Percentiles rank a stretch among this genome's conserved stretches.
Evolutionary conservation across 2,329 filamentous ascomycete genomes (phyloP).

Genomic region (Sporothrix pseudoabietina): DNA sequence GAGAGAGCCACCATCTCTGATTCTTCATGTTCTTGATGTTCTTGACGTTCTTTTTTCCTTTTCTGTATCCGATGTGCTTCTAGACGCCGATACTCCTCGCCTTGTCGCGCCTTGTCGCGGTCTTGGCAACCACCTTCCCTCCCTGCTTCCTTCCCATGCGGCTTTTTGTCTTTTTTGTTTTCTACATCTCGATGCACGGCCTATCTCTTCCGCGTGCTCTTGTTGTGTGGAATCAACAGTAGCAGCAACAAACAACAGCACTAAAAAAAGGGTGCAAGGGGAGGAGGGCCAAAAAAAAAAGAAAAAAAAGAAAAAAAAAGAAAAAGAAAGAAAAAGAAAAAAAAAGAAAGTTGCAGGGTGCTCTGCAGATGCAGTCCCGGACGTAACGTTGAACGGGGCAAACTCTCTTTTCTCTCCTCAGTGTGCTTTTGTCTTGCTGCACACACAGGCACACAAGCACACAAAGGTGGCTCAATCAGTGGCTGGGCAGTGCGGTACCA

Average conservation of each 20-base stretch:
- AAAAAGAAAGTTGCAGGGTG: no score
- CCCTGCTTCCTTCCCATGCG: no score
- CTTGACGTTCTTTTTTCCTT: background rate
- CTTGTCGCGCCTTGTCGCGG: slow-evolving; percentile 5
- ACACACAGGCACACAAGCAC: no score
- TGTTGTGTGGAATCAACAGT: background rate
- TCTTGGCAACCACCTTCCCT: background rate
- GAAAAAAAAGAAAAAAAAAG: no score
- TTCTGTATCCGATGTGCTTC: background rate
- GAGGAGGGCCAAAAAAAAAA: no score
- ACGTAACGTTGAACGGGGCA: slow-evolving; percentile 19
- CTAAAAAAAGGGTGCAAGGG: background rate
- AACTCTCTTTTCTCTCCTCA: background rate
- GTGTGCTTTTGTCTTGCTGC: background rate
- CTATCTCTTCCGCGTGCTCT: background rate
- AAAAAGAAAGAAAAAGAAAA: no score
- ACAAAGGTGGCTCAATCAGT: background rate
- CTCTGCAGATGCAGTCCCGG: background rate
- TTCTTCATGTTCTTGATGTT: background rate
- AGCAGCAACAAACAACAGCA: no score
- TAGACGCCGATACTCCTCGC: background rate
- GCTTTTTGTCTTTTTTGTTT: background rate
- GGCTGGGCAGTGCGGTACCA: background rate
- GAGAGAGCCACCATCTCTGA: background rate
- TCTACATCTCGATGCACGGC: background rate